Evolutionary conservation across 2,329 filamentous ascomycete genomes (phyloP).

Genomic region (Saccharata proteae): DNA sequence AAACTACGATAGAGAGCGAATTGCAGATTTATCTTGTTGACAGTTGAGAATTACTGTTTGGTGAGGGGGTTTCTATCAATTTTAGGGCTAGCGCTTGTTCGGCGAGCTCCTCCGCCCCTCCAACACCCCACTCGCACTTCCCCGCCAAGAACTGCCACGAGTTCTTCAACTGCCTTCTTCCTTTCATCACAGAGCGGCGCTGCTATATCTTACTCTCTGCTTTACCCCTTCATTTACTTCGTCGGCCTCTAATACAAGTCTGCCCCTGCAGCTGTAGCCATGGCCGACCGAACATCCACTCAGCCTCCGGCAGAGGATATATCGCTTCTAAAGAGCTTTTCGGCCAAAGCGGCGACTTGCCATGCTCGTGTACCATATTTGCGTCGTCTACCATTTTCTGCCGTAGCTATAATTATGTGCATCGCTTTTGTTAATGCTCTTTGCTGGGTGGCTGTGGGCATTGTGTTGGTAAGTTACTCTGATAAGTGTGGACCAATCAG

Average conservation of each 20-base stretch:
- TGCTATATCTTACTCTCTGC: not conserved
- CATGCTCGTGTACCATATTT: constrained; percentile 44
- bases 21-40: constrained; percentile 1
- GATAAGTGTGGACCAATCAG: not conserved
- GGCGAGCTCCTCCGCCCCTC: too few relatives aligned
- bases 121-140: too few relatives aligned
- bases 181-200: too few relatives aligned
- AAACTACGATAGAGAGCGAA: constrained; percentile 19
- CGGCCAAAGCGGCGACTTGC: constrained; percentile 29
- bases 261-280: too few relatives aligned
- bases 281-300: not conserved
- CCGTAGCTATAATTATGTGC: constrained; percentile 44
- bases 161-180: too few relatives aligned
- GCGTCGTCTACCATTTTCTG: constrained; percentile 43
- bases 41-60: constrained; percentile 6
- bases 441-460: constrained; percentile 46
- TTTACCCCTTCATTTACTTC: too few relatives aligned
- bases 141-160: too few relatives aligned
- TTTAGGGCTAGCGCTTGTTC: too few relatives aligned
- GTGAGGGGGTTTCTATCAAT: too few relatives aligned
- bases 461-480: constrained; percentile 39
- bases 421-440: constrained; percentile 42
- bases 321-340: constrained; percentile 9
- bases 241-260: too few relatives aligned
- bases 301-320: not conserved